A percentile compares a stretch with the other conserved stretches of the same genome.
phyloP scores from a whole-genome alignment of 495 filamentous ascomycete genomes.

The Gamarada debralockiae region DNA sequence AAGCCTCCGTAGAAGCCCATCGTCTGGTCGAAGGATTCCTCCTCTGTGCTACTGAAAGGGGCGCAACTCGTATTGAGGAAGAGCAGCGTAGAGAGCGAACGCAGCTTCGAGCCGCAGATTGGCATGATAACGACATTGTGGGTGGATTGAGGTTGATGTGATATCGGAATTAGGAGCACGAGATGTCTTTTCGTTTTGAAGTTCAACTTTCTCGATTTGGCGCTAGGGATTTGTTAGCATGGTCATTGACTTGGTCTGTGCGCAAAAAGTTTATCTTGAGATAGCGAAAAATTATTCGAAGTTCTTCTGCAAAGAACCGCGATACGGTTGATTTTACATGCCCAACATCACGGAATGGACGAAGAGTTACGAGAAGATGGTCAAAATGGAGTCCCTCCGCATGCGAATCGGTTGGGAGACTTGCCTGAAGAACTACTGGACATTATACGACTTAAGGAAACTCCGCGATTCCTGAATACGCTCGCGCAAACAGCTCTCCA shows the following conservation, averaged over 20 bases:
- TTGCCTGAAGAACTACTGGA: constrained; percentile 62
- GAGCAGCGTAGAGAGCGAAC: constrained; percentile 48
- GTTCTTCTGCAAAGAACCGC: not conserved
- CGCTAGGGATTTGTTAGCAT: not conserved
- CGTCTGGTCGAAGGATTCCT: constrained; percentile 32
- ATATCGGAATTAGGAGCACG: not conserved
- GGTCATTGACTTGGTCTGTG: constrained; percentile 3
- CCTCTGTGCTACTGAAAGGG: constrained; percentile 35
- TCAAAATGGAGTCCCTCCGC: constrained; percentile 33
- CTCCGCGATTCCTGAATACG: constrained; percentile 63
- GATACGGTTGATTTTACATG: not conserved
- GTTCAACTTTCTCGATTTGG: not conserved
- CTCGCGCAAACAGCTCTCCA: constrained; percentile 64
- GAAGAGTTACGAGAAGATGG: constrained; percentile 34
- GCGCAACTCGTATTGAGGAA: constrained; percentile 33
- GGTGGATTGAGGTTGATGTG: constrained; percentile 8
- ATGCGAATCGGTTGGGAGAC: constrained; percentile 41
- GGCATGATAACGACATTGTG: constrained; percentile 56
- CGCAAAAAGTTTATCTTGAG: constrained; percentile 16
- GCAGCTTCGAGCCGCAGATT: constrained; percentile 56
- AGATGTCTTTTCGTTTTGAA: not conserved
- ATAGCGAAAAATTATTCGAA: constrained; percentile 3
- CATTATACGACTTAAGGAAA: constrained; percentile 58
- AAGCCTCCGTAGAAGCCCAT: constrained; percentile 70
- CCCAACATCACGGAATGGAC: constrained; percentile 37